phyloP scores from a whole-genome alignment of 805 yeast species.

The Wickerhamomyces strasburgensis region DNA sequence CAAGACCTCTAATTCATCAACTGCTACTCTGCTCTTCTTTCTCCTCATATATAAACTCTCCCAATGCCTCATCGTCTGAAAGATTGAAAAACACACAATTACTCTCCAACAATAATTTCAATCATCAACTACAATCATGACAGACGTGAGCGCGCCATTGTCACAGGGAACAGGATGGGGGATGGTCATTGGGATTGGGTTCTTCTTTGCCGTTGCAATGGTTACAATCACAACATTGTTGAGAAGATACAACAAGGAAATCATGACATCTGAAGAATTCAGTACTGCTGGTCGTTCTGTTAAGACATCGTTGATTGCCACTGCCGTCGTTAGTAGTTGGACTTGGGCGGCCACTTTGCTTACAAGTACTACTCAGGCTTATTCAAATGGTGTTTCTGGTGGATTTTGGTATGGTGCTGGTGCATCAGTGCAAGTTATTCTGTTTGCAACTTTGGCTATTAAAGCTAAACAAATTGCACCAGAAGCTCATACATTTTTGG shows the following conservation, averaged over 20 bases:
- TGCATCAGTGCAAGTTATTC: constrained; percentile 81
- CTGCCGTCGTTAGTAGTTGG: constrained; percentile 94
- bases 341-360: constrained; percentile 75
- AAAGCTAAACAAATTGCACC: constrained; percentile 89
- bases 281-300: constrained; percentile 90
- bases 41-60: too few species aligned
- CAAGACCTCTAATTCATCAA: too few species aligned
- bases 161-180: constrained; percentile 86
- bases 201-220: constrained; percentile 75
- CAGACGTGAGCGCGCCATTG: constrained; percentile 19
- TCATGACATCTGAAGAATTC: constrained; percentile 89
- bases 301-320: constrained; percentile 75
- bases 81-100: too few species aligned
- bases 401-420: constrained; percentile 87
- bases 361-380: constrained; percentile 61
- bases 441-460: constrained; percentile 83
- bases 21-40: too few species aligned
- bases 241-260: constrained; percentile 75
- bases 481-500: constrained; percentile 85
- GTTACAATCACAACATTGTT: constrained; percentile 64
- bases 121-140: too few species aligned
- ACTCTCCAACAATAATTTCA: too few species aligned
- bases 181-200: constrained; percentile 83
- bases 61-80: too few species aligned
- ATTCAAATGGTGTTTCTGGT: constrained; percentile 59